These are phyloP conservation scores for Lachnellula subtilissima DNA, from an alignment of 2,329 filamentous ascomycete species.

Conservation along the genomic window DNA sequence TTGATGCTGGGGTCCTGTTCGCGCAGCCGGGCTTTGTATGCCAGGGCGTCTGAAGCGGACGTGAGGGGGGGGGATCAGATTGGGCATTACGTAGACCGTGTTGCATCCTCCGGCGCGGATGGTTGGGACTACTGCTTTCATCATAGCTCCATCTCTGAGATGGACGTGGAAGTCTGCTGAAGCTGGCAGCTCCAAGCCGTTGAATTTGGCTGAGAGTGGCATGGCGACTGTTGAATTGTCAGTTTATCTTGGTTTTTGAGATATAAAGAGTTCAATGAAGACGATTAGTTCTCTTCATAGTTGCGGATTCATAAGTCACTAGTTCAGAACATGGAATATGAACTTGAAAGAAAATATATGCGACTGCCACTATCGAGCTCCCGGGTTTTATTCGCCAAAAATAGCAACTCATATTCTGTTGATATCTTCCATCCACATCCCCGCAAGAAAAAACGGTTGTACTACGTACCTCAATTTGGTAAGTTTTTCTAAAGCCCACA, in stretches of 20 bases:
- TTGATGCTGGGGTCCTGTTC: conserved; percentile 57
- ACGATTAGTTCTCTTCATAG: too few relatives aligned
- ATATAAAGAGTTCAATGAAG: not conserved
- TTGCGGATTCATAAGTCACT: not conserved
- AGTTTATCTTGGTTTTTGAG: not conserved
- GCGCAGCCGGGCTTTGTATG: conserved; percentile 59
- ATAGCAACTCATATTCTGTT: too few relatives aligned
- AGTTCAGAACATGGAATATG: not conserved
- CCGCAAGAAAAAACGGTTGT: too few relatives aligned
- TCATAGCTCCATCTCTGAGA: conserved; percentile 62
- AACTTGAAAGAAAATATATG: not conserved
- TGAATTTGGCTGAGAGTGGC: conserved; percentile 21
- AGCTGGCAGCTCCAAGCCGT: conserved; percentile 51
- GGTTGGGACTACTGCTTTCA: conserved; percentile 51
- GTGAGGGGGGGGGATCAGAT: conserved; percentile 61
- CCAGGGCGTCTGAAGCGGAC: conserved; percentile 56
- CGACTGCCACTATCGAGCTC: too few relatives aligned
- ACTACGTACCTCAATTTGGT: too few relatives aligned
- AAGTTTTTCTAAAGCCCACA: too few relatives aligned
- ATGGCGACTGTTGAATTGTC: conserved; percentile 4
- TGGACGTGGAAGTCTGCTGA: conserved; percentile 62
- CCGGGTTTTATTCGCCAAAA: too few relatives aligned
- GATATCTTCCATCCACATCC: too few relatives aligned
- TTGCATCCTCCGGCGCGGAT: conserved; percentile 61
- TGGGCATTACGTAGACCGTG: conserved; percentile 48